Evolutionary conservation across 805 yeast genomes (phyloP).

Genomic region (Crinitomyces ghanaensis): DNA sequence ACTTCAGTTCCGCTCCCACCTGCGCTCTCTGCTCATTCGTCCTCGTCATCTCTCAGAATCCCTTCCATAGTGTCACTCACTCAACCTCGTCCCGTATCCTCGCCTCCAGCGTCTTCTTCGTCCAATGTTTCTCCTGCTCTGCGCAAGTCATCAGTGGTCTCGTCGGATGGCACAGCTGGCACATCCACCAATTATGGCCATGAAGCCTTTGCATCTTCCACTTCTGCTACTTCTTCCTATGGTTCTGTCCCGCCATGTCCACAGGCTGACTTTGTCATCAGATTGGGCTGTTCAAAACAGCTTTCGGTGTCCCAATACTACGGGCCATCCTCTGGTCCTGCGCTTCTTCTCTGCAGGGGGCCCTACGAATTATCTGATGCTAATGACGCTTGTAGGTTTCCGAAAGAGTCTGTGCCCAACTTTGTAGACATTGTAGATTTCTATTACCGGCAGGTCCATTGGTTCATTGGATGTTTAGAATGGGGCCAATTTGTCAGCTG

Average conservation of each 20-base stretch:
- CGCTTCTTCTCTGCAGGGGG: conserved; percentile 11
- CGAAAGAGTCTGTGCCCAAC: conserved; percentile 10
- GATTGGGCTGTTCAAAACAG: conserved; percentile 10
- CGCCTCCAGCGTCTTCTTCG: neutral
- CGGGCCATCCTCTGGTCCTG: conserved; percentile 15
- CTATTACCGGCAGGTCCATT: conserved; percentile 10
- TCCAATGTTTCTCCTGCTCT: neutral
- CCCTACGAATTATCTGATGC: conserved; percentile 4
- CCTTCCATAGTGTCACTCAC: neutral
- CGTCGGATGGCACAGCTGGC: neutral
- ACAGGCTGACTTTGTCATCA: conserved; percentile 7
- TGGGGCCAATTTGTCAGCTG: conserved; percentile 9
- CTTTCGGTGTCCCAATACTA: conserved; percentile 8
- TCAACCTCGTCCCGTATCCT: neutral
- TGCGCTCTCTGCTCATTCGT: neutral
- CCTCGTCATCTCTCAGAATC: neutral
- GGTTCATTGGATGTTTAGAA: conserved; percentile 12
- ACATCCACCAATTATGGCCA: neutral
- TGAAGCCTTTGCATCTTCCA: neutral
- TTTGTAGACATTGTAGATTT: conserved; percentile 7
- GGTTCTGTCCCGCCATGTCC: neutral
- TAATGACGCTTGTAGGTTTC: conserved; percentile 6
- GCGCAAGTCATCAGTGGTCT: conserved; percentile 4
- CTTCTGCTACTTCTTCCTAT: neutral
- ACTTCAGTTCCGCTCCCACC: neutral